Conservation (phyloP, 1,284 basidiomycete species). For the Coriolopsis trogii region DNA sequence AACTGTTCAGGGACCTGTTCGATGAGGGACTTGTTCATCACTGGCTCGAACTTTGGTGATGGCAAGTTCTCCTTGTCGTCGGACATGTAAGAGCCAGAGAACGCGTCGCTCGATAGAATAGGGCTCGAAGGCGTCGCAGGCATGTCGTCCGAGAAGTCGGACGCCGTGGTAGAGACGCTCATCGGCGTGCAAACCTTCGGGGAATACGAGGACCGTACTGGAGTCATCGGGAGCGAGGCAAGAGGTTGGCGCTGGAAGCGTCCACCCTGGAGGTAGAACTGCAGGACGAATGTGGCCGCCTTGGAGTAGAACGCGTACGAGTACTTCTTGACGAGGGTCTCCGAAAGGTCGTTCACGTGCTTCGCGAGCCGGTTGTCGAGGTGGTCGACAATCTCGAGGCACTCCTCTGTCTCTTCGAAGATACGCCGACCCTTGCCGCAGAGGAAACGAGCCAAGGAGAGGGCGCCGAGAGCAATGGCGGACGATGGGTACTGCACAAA, state of each 20-base stretch:
- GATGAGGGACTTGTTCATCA: constrained; percentile 67
- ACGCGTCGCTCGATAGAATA: constrained; percentile 42
- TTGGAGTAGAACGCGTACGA: constrained; percentile 94
- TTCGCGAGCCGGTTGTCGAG: constrained; percentile 87
- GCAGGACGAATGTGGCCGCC: constrained; percentile 89
- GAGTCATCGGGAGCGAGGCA: constrained; percentile 69
- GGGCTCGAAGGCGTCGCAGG: constrained; percentile 79
- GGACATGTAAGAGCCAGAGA: constrained; percentile 53
- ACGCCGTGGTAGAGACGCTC: constrained; percentile 70
- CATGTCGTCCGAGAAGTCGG: constrained; percentile 80
- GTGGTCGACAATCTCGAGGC: constrained; percentile 77
- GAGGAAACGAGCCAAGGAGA: constrained; percentile 88
- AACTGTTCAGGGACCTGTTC: constrained; percentile 73
- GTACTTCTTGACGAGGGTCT: constrained; percentile 97
- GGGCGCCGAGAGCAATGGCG: constrained; percentile 83
- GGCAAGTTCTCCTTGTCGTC: constrained; percentile 82
- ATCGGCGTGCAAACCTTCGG: constrained; percentile 69
- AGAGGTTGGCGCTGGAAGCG: constrained; percentile 59
- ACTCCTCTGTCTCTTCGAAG: constrained; percentile 81
- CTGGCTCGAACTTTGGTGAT: constrained; percentile 60
- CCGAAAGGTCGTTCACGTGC: constrained; percentile 87
- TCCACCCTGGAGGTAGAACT: constrained; percentile 87
- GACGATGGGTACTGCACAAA: constrained; percentile 89
- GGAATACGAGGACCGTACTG: constrained; percentile 57
- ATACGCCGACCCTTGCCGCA: constrained; percentile 77